A percentile compares a stretch with the other conserved stretches of the same genome.
Evolutionary conservation across 495 filamentous ascomycete genomes (phyloP).

Genomic region (Astrothelium subdiscretum): DNA sequence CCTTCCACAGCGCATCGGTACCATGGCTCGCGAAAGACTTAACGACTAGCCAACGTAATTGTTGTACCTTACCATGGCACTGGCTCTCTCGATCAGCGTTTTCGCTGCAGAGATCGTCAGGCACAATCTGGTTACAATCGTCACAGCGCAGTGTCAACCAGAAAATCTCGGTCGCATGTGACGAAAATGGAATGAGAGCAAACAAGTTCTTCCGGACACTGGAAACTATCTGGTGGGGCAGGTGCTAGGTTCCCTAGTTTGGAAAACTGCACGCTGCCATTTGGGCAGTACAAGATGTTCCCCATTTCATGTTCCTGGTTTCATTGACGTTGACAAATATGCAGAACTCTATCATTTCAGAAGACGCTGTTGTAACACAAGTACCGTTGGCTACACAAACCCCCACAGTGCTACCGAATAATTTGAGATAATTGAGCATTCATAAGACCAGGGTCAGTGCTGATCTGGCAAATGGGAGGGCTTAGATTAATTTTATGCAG

Average conservation of each 20-base stretch:
- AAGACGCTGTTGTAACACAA: background rate
- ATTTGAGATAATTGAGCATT: too few species aligned
- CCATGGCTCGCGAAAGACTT: background rate
- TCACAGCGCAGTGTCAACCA: background rate
- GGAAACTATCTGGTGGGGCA: background rate
- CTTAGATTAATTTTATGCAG: too few species aligned
- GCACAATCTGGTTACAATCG: background rate
- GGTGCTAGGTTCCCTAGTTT: background rate
- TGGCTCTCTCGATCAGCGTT: background rate
- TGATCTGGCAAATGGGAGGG: too few species aligned
- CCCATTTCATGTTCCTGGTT: background rate
- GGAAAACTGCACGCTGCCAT: background rate
- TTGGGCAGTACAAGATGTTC: background rate
- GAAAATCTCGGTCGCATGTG: background rate
- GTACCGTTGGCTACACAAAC: background rate
- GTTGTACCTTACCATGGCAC: background rate
- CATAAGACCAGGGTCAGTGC: too few species aligned
- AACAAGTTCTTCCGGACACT: background rate
- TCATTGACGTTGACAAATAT: background rate
- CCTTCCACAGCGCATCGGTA: background rate
- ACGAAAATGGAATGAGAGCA: background rate
- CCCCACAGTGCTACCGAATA: too few species aligned
- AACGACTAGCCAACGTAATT: background rate
- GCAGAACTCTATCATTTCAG: background rate
- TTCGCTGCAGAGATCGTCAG: background rate